phyloP scores from a whole-genome alignment of 2,329 filamentous ascomycete species.

The Aspergillus novofumigatus region DNA sequence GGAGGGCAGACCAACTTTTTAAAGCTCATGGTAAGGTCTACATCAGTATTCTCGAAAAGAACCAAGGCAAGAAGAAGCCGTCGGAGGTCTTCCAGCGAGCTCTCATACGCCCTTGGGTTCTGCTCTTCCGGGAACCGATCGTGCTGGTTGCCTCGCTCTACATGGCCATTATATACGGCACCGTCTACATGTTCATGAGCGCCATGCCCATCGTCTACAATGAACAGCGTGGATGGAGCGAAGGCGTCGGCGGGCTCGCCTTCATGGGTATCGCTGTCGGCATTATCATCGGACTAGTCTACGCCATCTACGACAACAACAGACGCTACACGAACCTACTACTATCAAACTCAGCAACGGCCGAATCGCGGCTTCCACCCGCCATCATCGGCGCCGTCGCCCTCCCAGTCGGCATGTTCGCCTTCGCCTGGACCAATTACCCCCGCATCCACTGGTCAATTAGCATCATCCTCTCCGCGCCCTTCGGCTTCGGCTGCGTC shows the following conservation, averaged over 20 bases:
- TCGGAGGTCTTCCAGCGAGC: neutral
- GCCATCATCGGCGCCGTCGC: conserved; percentile 3
- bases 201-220: conserved; percentile 16
- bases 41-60: conserved; percentile 1
- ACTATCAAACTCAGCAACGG: neutral
- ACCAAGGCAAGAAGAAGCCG: neutral
- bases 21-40: conserved; percentile 3
- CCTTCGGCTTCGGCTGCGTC: neutral
- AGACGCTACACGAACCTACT: neutral
- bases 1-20: neutral
- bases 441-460: conserved; percentile 7
- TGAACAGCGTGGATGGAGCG: conserved; percentile 32
- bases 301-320: neutral
- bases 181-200: conserved; percentile 16
- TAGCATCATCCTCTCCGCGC: neutral
- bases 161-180: conserved; percentile 15
- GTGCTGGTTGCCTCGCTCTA: conserved; percentile 11
- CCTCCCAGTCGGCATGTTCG: conserved; percentile 6
- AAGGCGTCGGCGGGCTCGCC: conserved; percentile 44
- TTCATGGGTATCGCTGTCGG: conserved; percentile 45
- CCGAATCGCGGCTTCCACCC: neutral
- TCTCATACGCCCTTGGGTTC: conserved; percentile 1
- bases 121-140: conserved; percentile 9
- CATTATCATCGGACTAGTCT: conserved; percentile 16
- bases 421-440: conserved; percentile 13